These are phyloP conservation scores for Scutellaria galericulata DNA, from an alignment of 257 asterid genomes.

Conservation along the genomic window DNA sequence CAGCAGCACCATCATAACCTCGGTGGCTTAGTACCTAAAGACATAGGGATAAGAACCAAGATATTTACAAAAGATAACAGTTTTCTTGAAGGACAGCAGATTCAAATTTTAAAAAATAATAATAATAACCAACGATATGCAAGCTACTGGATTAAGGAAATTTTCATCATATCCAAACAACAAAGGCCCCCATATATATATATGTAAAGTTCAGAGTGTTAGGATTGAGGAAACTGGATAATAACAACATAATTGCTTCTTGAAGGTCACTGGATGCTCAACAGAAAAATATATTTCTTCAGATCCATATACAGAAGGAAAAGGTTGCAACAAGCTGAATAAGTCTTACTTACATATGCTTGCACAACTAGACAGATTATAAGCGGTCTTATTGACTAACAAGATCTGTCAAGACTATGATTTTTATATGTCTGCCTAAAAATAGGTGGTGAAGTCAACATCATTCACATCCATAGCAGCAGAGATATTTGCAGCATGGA, in stretches of 20 bases:
- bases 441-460: not conserved
- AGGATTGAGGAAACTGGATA: not conserved
- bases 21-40: constrained; percentile 72
- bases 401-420: constrained; percentile 14
- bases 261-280: constrained; percentile 5
- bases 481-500: not conserved
- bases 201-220: not conserved
- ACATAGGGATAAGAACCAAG: constrained; percentile 33
- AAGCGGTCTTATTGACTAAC: not conserved
- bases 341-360: not conserved
- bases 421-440: not conserved
- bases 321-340: not conserved
- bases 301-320: not conserved
- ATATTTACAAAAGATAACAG: constrained; percentile 30
- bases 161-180: constrained; percentile 25
- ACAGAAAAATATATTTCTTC: constrained; percentile 3
- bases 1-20: constrained; percentile 98
- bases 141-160: constrained; percentile 12
- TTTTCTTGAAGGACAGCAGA: constrained; percentile 24
- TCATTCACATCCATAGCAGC: not conserved
- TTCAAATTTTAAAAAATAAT: not conserved
- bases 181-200: constrained; percentile 21
- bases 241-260: constrained; percentile 8
- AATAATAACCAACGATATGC: not conserved
- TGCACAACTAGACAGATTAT: constrained; percentile 17